Evolutionary conservation across 83 land plant species (phyloP), one percentile per base, ranked within the genome.

Genomic region (Diphasiastrum complanatum): DNA sequence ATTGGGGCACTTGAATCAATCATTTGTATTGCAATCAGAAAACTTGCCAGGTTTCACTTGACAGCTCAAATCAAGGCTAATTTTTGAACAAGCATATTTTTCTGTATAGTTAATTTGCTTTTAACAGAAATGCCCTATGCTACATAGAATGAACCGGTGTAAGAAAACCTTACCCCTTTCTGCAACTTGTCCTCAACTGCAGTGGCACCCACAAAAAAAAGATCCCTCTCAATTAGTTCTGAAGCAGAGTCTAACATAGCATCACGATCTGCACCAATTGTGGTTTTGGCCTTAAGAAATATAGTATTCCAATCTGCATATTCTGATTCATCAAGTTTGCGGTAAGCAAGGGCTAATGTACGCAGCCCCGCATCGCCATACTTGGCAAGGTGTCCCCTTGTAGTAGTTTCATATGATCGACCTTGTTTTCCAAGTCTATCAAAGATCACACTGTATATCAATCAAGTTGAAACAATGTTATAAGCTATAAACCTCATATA

Each of bases 131-230:
- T n/a, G n/a, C n/a, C n/a, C n/a, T n/a, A n/a, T n/a, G n/a, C n/a
- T n/a, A n/a, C n/a, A n/a, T n/a, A n/a, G n/a, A n/a, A n/a, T n/a
- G n/a, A n/a, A n/a, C n/a, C n/a, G n/a, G n/a, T n/a, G n/a, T n/a
- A n/a, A n/a, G n/a, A n/a, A n/a, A n/a, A n/a, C n/a, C 75, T 33
- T 64, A 89, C 96, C 80, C 97, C 97, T 65, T 78, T 75, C 63
- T 91, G 97, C 47, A 91, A 50, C 63, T 87, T 86, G 71, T 91
- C 97, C 72, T 91, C 97, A 27, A 91, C 85, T 40, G 95, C 97
- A 27, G 95, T 87, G 54, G 87, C 93, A 53, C 97, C 97, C 48
- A 91, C 83, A 71, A 91, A 85, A 57, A 80, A 73, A 56, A 91
- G 64, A 1, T 84, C 89, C 70, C 48, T 76, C 49, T 91, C 97